These are phyloP conservation scores for Geosmithia flava DNA, from an alignment of 2,329 filamentous ascomycete genomes.

Conservation along the genomic window DNA sequence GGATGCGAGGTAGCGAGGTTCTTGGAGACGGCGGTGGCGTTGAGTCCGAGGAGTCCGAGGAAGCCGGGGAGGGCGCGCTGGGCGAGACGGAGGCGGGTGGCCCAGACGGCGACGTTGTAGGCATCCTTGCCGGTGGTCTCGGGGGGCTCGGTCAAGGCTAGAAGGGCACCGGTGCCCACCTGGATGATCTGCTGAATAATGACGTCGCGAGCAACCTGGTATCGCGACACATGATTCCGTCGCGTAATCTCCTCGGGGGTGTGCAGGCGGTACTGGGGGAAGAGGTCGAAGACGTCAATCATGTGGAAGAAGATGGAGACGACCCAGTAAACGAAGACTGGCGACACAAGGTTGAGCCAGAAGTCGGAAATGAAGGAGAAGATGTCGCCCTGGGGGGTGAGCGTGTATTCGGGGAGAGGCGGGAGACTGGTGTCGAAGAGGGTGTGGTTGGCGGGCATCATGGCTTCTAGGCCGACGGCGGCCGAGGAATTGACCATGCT, in stretches of 20 bases:
- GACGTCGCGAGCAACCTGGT: conserved; percentile 82
- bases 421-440: conserved; percentile 52
- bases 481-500: conserved; percentile 27
- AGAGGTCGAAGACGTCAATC: conserved; percentile 75
- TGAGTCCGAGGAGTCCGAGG: conserved; percentile 61
- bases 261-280: conserved; percentile 85
- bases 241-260: conserved; percentile 84
- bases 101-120: conserved; percentile 85
- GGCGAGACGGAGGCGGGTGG: conserved; percentile 64
- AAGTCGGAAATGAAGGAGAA: conserved; percentile 72
- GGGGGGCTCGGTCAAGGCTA: conserved; percentile 61
- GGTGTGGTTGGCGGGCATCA: conserved; percentile 34
- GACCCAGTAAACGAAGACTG: conserved; percentile 78
- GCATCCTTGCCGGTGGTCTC: conserved; percentile 67
- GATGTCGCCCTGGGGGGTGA: conserved; percentile 58
- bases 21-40: conserved; percentile 63
- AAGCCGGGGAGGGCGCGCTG: conserved; percentile 67
- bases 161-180: conserved; percentile 52
- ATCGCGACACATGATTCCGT: conserved; percentile 75
- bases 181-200: conserved; percentile 87
- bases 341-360: conserved; percentile 61
- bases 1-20: conserved; percentile 61
- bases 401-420: conserved; percentile 71
- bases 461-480: conserved; percentile 9
- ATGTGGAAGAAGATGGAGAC: conserved; percentile 78